Evolutionary conservation across 2,329 filamentous ascomycete species (phyloP).

Genomic region (Fusarium sp.): DNA sequence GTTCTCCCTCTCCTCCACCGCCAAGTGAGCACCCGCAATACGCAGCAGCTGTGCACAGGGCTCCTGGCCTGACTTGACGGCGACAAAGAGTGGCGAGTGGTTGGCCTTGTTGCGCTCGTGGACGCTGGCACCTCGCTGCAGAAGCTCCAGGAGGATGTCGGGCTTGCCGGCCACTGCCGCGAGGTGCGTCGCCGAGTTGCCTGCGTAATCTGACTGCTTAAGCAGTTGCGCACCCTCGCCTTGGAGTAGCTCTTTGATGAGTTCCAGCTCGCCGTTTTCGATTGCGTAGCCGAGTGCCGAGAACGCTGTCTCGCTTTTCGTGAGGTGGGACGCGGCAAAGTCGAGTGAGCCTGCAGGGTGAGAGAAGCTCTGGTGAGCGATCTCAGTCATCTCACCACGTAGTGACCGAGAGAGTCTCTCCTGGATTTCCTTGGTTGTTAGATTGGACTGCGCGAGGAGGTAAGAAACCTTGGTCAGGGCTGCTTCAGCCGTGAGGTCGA

Average conservation of each 20-base stretch:
- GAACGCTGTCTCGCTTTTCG: slow-evolving; percentile 73
- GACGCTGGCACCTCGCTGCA: slow-evolving; percentile 74
- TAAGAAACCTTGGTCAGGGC: slow-evolving; percentile 93
- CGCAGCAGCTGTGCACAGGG: slow-evolving; percentile 67
- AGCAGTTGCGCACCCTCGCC: slow-evolving; percentile 75
- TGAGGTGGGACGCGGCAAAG: slow-evolving; percentile 59
- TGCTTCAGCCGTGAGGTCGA: slow-evolving; percentile 90
- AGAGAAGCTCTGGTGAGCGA: slow-evolving; percentile 78
- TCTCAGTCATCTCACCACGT: slow-evolving; percentile 87
- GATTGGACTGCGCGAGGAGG: slow-evolving; percentile 76
- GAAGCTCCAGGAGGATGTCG: slow-evolving; percentile 70
- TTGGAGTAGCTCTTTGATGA: slow-evolving; percentile 76
- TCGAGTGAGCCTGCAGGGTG: slow-evolving; percentile 73
- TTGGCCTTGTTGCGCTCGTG: slow-evolving; percentile 74
- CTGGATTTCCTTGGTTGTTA: slow-evolving; percentile 75
- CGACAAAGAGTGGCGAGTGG: slow-evolving; percentile 75
- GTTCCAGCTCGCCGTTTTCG: slow-evolving; percentile 74
- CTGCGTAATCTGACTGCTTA: slow-evolving; percentile 83
- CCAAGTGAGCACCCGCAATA: slow-evolving; percentile 72
- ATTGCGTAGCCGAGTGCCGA: slow-evolving; percentile 86
- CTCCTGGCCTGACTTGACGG: slow-evolving; percentile 68
- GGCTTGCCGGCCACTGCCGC: slow-evolving; percentile 67
- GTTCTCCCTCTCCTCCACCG: slow-evolving; percentile 55
- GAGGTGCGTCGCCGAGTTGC: slow-evolving; percentile 77
- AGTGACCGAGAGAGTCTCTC: slow-evolving; percentile 80